Base-by-base conservation (phyloP, 1,139 yeast genomes). In the Blastobotrys illinoisensis region DNA sequence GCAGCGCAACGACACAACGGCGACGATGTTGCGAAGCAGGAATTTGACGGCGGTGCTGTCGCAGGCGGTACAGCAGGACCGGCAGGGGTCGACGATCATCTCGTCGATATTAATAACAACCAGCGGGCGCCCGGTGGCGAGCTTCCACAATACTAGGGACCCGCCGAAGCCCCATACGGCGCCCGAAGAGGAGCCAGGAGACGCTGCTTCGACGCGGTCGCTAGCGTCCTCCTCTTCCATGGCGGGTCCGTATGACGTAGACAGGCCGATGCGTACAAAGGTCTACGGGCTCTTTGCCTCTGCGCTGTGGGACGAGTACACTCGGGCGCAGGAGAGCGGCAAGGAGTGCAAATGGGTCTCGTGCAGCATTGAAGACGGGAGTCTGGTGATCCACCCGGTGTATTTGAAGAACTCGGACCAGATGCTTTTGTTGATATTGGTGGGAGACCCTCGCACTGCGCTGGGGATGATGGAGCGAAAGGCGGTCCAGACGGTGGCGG, bases 221-320 rank as follows among this genome's bases (percentile, higher is more conserved):
- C 23, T 53, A 26, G 46, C 50, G 28, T 48, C 47, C 44, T 49
- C n/a, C n/a, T 44, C 16, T 43, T 48, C 46, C 40, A 48, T 32
- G 48, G 48, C 55, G 36, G 47, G 57, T 9, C 67, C 67, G 18
- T 66, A 64, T 48, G 59, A 62, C 16, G 61, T 66, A 21, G 64
- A 63, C 40, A 53, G 67, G 44, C 47, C 62, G 1, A 62, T 65
- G 64, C 64, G 64, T 46, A 65, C 68, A 9, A 65, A 65, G 46
- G 64, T 67, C 5, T 66, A 64, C 46, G 63, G 67, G 6, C 55
- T 66, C 24, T 62, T 65, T 54, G 69, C 68, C 1, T 60, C 69
- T 6, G 58, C 66, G 14, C 62, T 63, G 2, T 67, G 69, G 67
- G 56, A 61, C 14, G 64, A 65, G 47, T 67, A 66, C 52, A 56